Evolutionary conservation across 2,329 filamentous ascomycete species (phyloP).

Genomic region (Tolypocladium cylindrosporum): DNA sequence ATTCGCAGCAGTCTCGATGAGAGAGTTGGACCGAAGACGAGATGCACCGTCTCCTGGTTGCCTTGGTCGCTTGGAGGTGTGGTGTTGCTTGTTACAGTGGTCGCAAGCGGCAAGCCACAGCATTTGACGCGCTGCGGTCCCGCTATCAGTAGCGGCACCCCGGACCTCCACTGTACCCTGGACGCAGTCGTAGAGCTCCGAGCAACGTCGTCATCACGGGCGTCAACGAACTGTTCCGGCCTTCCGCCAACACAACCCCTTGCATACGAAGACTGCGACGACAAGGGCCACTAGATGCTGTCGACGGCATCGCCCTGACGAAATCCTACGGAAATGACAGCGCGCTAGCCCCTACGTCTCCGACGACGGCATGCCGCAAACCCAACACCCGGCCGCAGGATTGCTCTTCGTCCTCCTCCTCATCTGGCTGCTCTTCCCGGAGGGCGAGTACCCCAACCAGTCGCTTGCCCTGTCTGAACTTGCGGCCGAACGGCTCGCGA

Average conservation of each 20-base stretch:
- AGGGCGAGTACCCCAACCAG: constrained; percentile 22
- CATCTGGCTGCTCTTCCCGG: constrained; percentile 29
- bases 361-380: constrained; percentile 29
- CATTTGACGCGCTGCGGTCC: not conserved
- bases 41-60: not conserved
- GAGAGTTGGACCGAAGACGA: not conserved
- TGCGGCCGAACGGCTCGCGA: constrained; percentile 34
- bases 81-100: not conserved
- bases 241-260: not conserved
- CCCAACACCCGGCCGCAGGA: constrained; percentile 28
- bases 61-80: not conserved
- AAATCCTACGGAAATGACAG: not conserved
- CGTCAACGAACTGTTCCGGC: not conserved
- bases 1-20: too few relatives aligned
- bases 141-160: not conserved
- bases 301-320: not conserved
- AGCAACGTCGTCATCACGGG: not conserved
- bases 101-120: not conserved
- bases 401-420: constrained; percentile 22
- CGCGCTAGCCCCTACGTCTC: constrained; percentile 1
- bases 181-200: not conserved
- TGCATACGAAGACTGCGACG: not conserved
- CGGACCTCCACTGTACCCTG: not conserved
- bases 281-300: not conserved
- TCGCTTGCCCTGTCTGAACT: constrained; percentile 23